Evolutionary conservation across 768 basidiomycete species (phyloP), one percentile per base, ranked within the genome.

Genomic region (Tulasnella sp.): DNA sequence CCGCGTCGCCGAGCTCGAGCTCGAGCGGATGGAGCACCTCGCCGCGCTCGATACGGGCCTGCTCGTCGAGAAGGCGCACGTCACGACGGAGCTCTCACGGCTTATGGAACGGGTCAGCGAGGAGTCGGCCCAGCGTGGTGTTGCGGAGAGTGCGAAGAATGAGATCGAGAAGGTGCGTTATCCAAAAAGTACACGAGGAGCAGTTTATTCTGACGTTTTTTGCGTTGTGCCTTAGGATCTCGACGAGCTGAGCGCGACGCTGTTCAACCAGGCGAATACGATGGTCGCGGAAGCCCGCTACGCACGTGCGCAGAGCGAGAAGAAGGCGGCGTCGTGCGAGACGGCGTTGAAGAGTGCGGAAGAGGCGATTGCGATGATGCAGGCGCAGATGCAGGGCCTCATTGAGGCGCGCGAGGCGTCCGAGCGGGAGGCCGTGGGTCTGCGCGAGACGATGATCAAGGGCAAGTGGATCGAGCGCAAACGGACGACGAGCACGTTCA

Each of bases 201-300:
- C 8, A 5, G 7, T 23, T 8, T 31, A 3, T 8, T n/a, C 35
- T 8, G 31, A 51, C 4, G n/a, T 27, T 6, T 34, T 8, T 11
- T 35, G 35, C 4, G 17, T 15, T 5, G n/a, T 12, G 15, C 25
- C 19, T 31, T 17, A 57, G 71, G 94, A 99, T 60, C 73, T 99
- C 49, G 92, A 96, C 66, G 89, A 94, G 68, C 81, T 99, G 60
- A 91, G 91, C 61, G 90, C 91, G 14, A 78, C 73, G 46, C 73
- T 99, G 15, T 99, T 99, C 65, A 78, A 80, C 50, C 85, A 96
- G 70, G 94, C 94, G 5, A 98, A 99, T 67, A 83, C 77, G 5
- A 99, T 99, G 96, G 94, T 98, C n/a, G 90, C 88, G 0, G 86
- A 90, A 66, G 94, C 93, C 19, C 78, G 92, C 14, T 76, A 82